Percentiles rank a stretch among this genome's conserved stretches.
Conservation (phyloP, 2,329 filamentous ascomycete species). For the Monosporascus sp. region DNA sequence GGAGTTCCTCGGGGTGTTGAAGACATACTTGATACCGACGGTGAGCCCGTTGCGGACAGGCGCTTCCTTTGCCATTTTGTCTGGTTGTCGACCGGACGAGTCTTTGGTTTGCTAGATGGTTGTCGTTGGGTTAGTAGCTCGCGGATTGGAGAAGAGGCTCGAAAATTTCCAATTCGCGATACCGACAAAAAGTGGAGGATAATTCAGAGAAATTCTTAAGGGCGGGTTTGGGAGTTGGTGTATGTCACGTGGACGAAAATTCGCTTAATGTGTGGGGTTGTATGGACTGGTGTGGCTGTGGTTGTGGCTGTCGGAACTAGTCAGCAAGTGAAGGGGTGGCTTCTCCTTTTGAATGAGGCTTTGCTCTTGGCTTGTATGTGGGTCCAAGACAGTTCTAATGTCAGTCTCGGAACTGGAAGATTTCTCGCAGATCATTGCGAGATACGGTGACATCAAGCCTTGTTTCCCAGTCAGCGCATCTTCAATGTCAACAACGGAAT, state of each 20-base stretch:
- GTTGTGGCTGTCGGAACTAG: neutral
- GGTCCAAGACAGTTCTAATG: too few relatives aligned
- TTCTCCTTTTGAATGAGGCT: too few relatives aligned
- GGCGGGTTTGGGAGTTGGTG: slow-evolving; percentile 3
- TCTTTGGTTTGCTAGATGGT: slow-evolving; percentile 24
- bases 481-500: neutral
- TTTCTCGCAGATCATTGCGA: too few relatives aligned
- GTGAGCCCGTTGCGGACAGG: slow-evolving; percentile 53
- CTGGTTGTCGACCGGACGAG: slow-evolving; percentile 5
- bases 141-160: slow-evolving; percentile 7
- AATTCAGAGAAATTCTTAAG: slow-evolving; percentile 6
- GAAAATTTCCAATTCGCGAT: slow-evolving; percentile 1
- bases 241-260: neutral
- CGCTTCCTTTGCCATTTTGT: slow-evolving; percentile 53
- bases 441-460: neutral
- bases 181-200: slow-evolving; percentile 3
- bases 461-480: neutral
- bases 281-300: neutral
- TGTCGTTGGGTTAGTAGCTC: slow-evolving; percentile 24
- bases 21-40: slow-evolving; percentile 39
- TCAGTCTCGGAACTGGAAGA: too few relatives aligned
- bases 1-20: too few relatives aligned
- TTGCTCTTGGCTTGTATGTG: too few relatives aligned
- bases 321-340: too few relatives aligned
- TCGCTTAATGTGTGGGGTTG: neutral